phyloP scores from a whole-genome alignment of 345 rosid genomes.

The Lepidium didymum region DNA sequence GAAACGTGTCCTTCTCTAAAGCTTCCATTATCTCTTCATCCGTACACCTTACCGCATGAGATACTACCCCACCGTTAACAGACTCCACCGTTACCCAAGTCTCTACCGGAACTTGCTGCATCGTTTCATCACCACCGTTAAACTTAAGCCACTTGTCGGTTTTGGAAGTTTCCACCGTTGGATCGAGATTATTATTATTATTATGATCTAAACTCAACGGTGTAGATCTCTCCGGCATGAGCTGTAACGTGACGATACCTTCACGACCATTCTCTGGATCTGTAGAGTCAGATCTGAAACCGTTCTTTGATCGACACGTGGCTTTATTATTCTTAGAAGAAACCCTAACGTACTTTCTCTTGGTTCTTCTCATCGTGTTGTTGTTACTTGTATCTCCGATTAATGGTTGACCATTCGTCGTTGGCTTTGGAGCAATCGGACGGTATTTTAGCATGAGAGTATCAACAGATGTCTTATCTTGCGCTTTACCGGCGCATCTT shows the following conservation, averaged over 20 bases:
- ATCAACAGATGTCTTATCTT: constrained; percentile 38
- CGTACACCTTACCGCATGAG: constrained; percentile 25
- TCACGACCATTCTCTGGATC: constrained; percentile 17
- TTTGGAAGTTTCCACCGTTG: not conserved
- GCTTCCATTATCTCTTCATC: constrained; percentile 30
- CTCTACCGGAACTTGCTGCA: constrained; percentile 19
- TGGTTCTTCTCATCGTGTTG: constrained; percentile 32
- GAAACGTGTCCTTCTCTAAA: constrained; percentile 38
- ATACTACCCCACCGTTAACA: constrained; percentile 26
- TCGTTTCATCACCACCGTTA: not conserved
- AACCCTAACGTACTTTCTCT: constrained; percentile 83
- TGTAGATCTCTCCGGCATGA: constrained; percentile 42
- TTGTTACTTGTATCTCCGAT: constrained; percentile 4
- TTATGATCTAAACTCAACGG: constrained; percentile 25
- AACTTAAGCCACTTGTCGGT: constrained; percentile 5
- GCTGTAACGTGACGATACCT: constrained; percentile 48
- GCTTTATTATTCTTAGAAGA: constrained; percentile 32
- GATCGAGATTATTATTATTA: not conserved
- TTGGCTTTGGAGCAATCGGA: constrained; percentile 51
- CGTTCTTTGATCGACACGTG: constrained; percentile 26
- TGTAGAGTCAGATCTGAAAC: constrained; percentile 20
- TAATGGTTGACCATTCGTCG: constrained; percentile 29
- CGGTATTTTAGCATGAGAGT: constrained; percentile 65
- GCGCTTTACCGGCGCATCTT: constrained; percentile 25
- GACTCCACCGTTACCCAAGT: constrained; percentile 49